Evolutionary conservation across 164 flowering plant species (phyloP), one percentile per base, ranked within the genome.

Genomic region (Euptelea pleiosperma): DNA sequence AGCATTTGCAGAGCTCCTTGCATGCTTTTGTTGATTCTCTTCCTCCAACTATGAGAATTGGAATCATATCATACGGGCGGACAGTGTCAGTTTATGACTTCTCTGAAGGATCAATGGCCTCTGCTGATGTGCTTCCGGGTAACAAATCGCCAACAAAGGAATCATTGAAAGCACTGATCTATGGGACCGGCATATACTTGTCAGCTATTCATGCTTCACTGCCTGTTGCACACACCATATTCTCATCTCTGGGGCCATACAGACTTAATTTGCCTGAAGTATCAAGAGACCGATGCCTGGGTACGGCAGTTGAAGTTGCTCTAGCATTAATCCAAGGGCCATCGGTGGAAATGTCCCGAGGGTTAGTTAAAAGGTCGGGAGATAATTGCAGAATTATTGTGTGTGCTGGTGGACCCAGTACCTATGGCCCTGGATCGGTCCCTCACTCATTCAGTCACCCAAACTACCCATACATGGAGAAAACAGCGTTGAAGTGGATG

Each of bases 1-100:
- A 86, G 73, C 96, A 94, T 70, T 56, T 94, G 18, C 99, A 94
- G 66, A 76, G 95, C 69, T 94, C 99, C 14, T 75, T 94, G 74
- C 96, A 94, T 74, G 95, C 96, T 28, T 94, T 94, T 82, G 86
- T 87, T 45, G 91, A 94, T 60, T 91, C 93, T 29, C 81, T 94
- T 37, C 76, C 95, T 56, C 84, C 83, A 19, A 81, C 87, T 31
- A 82, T 91, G 7, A 77, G 90, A 67, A 64, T 91, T 36, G 99
- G 96, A 52, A 79, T 94, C 58, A 68, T 94, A 57, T 52, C 83
- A 18, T 94, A 84, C 77, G 93, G 96, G 6, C 75, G 93, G 57
- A 89, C 90, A 0, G 86, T 91, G 1, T 94, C 99, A 9, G 83
- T 89, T 24, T 94, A 85, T 78, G 96, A 94, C 68, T 89, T 94